phyloP scores from a whole-genome alignment of 495 filamentous ascomycete species.

The Penicillium soppii region DNA sequence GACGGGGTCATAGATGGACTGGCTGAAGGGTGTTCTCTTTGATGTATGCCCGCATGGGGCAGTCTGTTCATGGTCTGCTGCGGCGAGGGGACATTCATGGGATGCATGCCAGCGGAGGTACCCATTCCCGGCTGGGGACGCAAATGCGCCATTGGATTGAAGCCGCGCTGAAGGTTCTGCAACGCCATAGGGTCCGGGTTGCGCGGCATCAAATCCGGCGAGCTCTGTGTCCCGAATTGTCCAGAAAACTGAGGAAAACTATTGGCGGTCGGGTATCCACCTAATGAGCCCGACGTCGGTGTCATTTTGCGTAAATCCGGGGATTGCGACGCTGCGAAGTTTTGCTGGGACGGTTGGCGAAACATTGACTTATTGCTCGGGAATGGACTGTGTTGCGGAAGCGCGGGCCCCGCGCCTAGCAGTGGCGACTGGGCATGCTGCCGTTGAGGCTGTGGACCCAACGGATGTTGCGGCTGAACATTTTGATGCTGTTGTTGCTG shows the following conservation, averaged over 20 bases:
- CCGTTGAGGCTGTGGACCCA: constrained; percentile 18
- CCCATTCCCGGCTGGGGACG: constrained; percentile 31
- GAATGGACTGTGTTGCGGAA: constrained; percentile 32
- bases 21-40: constrained; percentile 29
- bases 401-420: constrained; percentile 24
- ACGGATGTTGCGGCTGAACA: constrained; percentile 16
- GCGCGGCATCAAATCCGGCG: constrained; percentile 35
- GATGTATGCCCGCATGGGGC: constrained; percentile 29
- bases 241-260: constrained; percentile 33
- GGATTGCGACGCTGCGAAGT: constrained; percentile 27
- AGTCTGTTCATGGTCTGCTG: constrained; percentile 39
- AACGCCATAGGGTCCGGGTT: constrained; percentile 33
- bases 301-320: constrained; percentile 43
- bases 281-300: constrained; percentile 31
- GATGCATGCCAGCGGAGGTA: constrained; percentile 30
- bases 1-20: constrained; percentile 30
- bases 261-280: constrained; percentile 32
- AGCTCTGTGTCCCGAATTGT: constrained; percentile 34
- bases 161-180: constrained; percentile 36
- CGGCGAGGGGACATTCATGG: constrained; percentile 34
- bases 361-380: constrained; percentile 27
- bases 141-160: constrained; percentile 36
- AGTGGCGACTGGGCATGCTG: constrained; percentile 36
- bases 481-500: constrained; percentile 28
- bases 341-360: constrained; percentile 31